Percentiles rank a stretch among this genome's conserved stretches.
Conservation (phyloP, 1,284 basidiomycete genomes). For the Irpex lacteus region DNA sequence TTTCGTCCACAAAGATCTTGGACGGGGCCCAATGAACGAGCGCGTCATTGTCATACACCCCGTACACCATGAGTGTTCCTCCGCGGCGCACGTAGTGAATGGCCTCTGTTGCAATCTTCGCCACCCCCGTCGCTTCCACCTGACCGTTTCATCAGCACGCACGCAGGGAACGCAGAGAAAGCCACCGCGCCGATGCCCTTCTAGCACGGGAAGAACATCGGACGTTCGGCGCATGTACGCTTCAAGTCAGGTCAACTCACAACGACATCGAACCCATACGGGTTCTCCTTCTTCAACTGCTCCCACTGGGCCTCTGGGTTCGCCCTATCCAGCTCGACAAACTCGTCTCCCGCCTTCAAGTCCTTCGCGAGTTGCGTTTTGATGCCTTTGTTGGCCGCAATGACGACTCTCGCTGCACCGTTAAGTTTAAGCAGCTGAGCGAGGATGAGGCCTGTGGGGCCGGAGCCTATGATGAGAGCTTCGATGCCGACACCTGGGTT, state of each 20-base stretch:
- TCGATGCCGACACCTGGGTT: constrained; percentile 77
- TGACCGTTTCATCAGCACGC: constrained; percentile 18
- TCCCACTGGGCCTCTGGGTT: constrained; percentile 78
- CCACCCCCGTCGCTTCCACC: constrained; percentile 83
- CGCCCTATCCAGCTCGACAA: constrained; percentile 77
- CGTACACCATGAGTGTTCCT: constrained; percentile 71
- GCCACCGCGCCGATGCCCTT: background rate
- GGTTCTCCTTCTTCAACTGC: constrained; percentile 74
- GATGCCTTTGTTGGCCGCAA: constrained; percentile 83
- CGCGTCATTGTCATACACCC: constrained; percentile 74
- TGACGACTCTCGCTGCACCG: constrained; percentile 71
- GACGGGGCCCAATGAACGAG: constrained; percentile 80
- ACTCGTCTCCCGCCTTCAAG: constrained; percentile 75
- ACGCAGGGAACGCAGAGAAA: background rate
- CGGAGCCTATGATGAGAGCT: constrained; percentile 75
- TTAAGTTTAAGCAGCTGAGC: constrained; percentile 85
- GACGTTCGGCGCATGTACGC: background rate
- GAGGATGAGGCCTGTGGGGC: constrained; percentile 81
- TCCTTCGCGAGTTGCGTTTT: constrained; percentile 82
- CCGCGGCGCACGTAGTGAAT: constrained; percentile 85
- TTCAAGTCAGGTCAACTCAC: constrained; percentile 31
- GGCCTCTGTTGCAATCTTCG: constrained; percentile 74
- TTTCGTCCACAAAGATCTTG: constrained; percentile 86
- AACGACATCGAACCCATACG: constrained; percentile 86
- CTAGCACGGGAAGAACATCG: background rate